Conservation (phyloP, 495 filamentous ascomycete species). For the Penicillium turbatum region DNA sequence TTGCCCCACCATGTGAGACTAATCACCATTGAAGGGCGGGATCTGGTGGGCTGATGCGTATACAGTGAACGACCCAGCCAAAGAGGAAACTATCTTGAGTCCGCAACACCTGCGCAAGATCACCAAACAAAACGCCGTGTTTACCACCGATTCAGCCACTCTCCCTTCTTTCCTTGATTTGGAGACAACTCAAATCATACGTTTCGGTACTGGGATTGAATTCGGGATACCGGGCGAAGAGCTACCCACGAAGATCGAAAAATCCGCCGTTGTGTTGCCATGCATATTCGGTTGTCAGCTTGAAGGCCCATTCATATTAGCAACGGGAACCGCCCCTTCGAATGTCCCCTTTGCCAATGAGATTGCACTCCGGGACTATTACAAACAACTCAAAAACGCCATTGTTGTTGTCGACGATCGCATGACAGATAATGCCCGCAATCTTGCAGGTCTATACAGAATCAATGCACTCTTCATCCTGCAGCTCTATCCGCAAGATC, state of each 20-base stretch:
- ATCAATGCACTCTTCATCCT: constrained; percentile 26
- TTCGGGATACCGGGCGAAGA: neutral
- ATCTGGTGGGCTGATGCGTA: too few species aligned
- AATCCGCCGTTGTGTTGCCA: neutral
- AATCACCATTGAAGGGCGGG: too few species aligned
- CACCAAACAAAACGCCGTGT: neutral
- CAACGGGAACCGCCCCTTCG: neutral
- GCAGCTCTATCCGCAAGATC: constrained; percentile 4
- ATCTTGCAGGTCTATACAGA: constrained; percentile 18
- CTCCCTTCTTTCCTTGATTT: neutral
- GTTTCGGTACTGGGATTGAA: neutral
- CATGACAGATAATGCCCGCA: constrained; percentile 27
- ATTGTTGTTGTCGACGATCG: constrained; percentile 21
- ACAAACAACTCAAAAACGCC: constrained; percentile 2
- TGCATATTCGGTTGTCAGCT: neutral
- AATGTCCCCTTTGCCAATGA: neutral
- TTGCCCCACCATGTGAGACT: neutral
- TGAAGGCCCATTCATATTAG: neutral
- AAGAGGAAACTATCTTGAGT: neutral
- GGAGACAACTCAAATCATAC: neutral
- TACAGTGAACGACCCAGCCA: neutral
- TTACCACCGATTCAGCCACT: neutral
- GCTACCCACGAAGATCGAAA: neutral
- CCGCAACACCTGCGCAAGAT: neutral
- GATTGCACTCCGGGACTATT: neutral